phyloP scores from a whole-genome alignment of 1,139 yeast species.

The Candida neerlandica region DNA sequence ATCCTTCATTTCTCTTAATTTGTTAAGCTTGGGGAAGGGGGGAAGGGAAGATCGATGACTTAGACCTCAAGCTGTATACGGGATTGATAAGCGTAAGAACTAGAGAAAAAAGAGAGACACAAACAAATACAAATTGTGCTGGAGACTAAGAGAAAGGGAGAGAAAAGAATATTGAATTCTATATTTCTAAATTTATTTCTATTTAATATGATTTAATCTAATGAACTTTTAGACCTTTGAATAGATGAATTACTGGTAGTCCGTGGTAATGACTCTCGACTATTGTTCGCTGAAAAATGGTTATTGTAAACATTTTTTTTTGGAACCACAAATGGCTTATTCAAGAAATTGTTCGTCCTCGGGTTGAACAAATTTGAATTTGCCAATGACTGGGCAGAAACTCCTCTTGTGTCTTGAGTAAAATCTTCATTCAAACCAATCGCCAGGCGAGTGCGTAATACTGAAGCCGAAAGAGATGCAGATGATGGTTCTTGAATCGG shows the following conservation, averaged over 20 bases:
- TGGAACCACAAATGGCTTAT: conserved; percentile 40
- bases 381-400: conserved; percentile 7
- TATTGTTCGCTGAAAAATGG: conserved; percentile 27
- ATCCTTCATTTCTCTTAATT: too few species aligned
- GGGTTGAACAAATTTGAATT: conserved; percentile 9
- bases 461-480: conserved; percentile 21
- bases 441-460: conserved; percentile 44
- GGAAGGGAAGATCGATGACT: too few species aligned
- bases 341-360: conserved; percentile 29
- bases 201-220: conserved; percentile 11
- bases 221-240: conserved; percentile 17
- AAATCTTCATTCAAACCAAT: conserved; percentile 34
- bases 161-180: too few species aligned
- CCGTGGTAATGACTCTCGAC: conserved; percentile 33
- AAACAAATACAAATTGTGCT: too few species aligned
- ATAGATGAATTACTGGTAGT: conserved; percentile 24
- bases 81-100: too few species aligned
- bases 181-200: background rate
- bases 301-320: conserved; percentile 21
- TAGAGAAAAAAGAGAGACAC: too few species aligned
- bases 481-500: background rate
- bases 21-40: too few species aligned
- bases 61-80: too few species aligned
- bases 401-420: conserved; percentile 15
- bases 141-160: too few species aligned